Conservation (phyloP, 345 rosid species). For the Hibiscus trionum region DNA sequence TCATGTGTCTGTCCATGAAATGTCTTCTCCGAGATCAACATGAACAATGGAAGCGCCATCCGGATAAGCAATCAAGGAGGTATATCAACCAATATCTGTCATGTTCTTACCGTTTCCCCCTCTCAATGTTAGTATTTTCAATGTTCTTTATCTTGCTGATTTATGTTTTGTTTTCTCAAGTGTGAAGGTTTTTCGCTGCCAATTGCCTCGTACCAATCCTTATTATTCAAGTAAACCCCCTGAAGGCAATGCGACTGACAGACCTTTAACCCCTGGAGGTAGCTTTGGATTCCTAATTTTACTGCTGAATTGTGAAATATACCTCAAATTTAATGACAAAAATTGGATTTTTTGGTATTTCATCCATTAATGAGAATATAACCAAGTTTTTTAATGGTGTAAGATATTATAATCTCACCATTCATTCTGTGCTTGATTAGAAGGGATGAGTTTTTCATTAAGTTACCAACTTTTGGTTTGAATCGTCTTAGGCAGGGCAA, state of each 20-base stretch:
- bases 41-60: constrained; percentile 73
- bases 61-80: constrained; percentile 56
- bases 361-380: not conserved
- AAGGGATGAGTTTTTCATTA: not conserved
- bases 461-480: not conserved
- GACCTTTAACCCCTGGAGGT: constrained; percentile 63
- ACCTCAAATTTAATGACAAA: not conserved
- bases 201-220: constrained; percentile 55
- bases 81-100: constrained; percentile 15
- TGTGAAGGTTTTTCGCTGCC: constrained; percentile 87
- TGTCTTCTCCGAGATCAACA: constrained; percentile 90
- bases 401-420: not conserved
- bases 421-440: not conserved
- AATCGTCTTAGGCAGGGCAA: not conserved
- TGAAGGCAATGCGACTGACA: constrained; percentile 41
- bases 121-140: not conserved
- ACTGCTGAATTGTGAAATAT: not conserved
- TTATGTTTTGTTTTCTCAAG: constrained; percentile 20
- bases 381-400: not conserved
- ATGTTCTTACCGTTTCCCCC: not conserved
- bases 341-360: not conserved
- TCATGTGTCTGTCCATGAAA: constrained; percentile 76
- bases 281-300: constrained; percentile 9
- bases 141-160: no score
- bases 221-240: constrained; percentile 78